These are phyloP conservation scores for Ustilago esculenta DNA, from an alignment of 1,284 basidiomycete genomes.

Conservation along the genomic window DNA sequence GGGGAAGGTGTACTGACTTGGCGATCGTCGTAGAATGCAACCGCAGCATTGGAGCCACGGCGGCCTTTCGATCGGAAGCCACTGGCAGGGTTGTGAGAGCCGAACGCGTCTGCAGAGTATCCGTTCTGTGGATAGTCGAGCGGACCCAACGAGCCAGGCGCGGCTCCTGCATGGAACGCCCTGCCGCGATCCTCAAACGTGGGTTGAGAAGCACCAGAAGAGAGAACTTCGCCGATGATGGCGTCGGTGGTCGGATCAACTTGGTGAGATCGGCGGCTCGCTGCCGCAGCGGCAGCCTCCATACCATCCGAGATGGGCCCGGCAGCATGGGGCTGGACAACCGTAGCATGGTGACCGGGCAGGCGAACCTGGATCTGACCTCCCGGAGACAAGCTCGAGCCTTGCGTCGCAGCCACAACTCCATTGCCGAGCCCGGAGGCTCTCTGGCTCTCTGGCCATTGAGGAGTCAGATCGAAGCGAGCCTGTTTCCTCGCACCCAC, in stretches of 20 bases:
- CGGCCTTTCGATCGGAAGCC: conserved; percentile 36
- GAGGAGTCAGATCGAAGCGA: conserved; percentile 44
- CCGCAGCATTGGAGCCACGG: conserved; percentile 40
- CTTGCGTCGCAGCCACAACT: not conserved
- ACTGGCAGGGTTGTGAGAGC: conserved; percentile 11
- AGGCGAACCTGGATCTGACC: conserved; percentile 40
- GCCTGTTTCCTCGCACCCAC: conserved; percentile 31
- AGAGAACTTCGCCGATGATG: conserved; percentile 44
- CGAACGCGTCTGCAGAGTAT: conserved; percentile 25
- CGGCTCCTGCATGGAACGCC: conserved; percentile 18
- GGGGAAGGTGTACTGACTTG: conserved; percentile 51
- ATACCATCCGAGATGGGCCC: conserved; percentile 7
- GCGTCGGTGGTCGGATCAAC: conserved; percentile 40
- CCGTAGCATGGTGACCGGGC: conserved; percentile 35
- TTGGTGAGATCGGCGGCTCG: conserved; percentile 4
- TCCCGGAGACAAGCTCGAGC: conserved; percentile 11
- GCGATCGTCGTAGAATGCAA: conserved; percentile 48
- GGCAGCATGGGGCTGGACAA: conserved; percentile 23
- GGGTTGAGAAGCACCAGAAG: conserved; percentile 21
- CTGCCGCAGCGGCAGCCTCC: conserved; percentile 8
- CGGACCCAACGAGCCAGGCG: conserved; percentile 37
- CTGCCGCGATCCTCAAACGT: conserved; percentile 30
- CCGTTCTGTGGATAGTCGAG: conserved; percentile 40
- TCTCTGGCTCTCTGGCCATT: conserved; percentile 24
- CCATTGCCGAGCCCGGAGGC: conserved; percentile 3